These are phyloP conservation scores for Penicillium frequentans DNA, from an alignment of 2,329 filamentous ascomycete species.

Conservation along the genomic window DNA sequence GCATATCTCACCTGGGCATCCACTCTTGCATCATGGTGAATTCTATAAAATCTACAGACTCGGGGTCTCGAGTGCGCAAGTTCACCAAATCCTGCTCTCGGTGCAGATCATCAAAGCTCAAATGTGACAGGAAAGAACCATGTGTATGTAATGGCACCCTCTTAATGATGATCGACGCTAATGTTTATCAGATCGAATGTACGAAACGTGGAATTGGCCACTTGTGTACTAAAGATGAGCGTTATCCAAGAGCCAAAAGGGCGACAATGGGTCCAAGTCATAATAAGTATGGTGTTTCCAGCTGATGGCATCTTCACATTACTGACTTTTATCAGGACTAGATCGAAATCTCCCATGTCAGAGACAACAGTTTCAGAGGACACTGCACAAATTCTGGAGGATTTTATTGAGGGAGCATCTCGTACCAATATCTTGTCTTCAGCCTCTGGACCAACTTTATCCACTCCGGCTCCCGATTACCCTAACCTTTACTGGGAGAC, in stretches of 20 bases:
- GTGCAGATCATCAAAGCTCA: conserved; percentile 14
- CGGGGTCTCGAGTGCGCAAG: neutral
- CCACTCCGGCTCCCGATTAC: conserved; percentile 1
- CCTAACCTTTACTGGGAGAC: conserved; percentile 6
- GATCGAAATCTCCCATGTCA: neutral
- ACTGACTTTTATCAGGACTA: neutral
- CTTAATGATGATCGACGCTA: neutral
- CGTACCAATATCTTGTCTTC: neutral
- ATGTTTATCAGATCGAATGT: conserved; percentile 12
- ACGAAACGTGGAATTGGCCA: conserved; percentile 13
- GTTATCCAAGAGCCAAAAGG: conserved; percentile 15
- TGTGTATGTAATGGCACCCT: conserved; percentile 3
- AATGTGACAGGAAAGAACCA: conserved; percentile 18
- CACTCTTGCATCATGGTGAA: neutral
- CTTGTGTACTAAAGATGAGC: conserved; percentile 17
- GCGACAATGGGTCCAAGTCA: neutral
- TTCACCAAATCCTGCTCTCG: conserved; percentile 15
- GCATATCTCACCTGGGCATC: neutral
- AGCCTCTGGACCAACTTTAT: neutral
- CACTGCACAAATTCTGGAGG: conserved; percentile 3
- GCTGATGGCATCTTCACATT: neutral
- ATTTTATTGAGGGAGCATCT: conserved; percentile 4
- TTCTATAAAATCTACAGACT: neutral
- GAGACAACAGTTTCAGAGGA: conserved; percentile 2
- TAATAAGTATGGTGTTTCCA: neutral